Percentiles rank a stretch among this genome's conserved stretches.
phyloP scores from a whole-genome alignment of 2,329 filamentous ascomycete genomes.

The Talaromyces verruculosus region DNA sequence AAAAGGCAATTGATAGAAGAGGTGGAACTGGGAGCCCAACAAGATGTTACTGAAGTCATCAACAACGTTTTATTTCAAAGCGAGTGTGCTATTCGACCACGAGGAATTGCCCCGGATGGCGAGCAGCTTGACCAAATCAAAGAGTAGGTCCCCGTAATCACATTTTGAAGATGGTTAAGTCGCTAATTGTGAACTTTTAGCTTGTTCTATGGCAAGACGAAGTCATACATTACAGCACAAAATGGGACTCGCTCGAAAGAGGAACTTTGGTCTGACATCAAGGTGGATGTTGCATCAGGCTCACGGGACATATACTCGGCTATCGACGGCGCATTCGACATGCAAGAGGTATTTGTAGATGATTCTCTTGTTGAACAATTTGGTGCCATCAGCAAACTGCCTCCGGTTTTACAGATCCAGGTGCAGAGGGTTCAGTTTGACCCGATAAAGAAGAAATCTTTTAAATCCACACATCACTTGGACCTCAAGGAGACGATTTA shows the following conservation, averaged over 20 bases:
- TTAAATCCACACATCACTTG: slow-evolving; percentile 76
- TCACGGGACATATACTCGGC: slow-evolving; percentile 75
- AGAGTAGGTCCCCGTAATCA: slow-evolving; percentile 44
- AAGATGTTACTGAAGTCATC: slow-evolving; percentile 95
- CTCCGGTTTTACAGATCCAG: slow-evolving; percentile 83
- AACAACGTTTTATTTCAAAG: slow-evolving; percentile 87
- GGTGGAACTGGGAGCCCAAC: slow-evolving; percentile 68
- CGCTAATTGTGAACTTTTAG: slow-evolving; percentile 29
- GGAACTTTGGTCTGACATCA: slow-evolving; percentile 63
- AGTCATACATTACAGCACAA: slow-evolving; percentile 48
- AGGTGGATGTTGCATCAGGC: slow-evolving; percentile 58
- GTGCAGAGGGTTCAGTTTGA: slow-evolving; percentile 80
- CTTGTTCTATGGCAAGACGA: slow-evolving; percentile 53
- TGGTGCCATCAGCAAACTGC: slow-evolving; percentile 71
- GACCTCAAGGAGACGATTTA: slow-evolving; percentile 78
- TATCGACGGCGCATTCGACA: slow-evolving; percentile 81
- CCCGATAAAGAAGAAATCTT: slow-evolving; percentile 56
- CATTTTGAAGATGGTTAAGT: neutral
- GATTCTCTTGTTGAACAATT: slow-evolving; percentile 62
- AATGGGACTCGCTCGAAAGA: slow-evolving; percentile 51
- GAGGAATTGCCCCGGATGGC: slow-evolving; percentile 63
- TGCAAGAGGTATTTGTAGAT: slow-evolving; percentile 69
- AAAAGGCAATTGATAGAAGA: slow-evolving; percentile 47
- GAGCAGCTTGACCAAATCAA: slow-evolving; percentile 82
- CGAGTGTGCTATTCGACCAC: slow-evolving; percentile 79